Evolutionary conservation across 169 alveolate species (phyloP).

Genomic region (Theileria equi): DNA sequence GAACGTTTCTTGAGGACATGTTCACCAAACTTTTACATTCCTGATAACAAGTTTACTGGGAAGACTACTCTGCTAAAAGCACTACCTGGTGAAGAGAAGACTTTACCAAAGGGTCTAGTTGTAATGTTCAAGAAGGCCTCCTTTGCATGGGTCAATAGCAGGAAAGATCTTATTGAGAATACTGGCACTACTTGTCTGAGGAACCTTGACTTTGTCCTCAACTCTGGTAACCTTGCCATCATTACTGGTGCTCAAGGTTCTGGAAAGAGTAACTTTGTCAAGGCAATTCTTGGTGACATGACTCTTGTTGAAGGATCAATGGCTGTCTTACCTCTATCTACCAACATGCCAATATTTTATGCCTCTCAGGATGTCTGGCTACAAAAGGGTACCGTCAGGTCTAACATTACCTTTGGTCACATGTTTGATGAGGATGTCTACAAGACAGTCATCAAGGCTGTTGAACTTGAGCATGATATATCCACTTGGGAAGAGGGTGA

Average conservation of each 20-base stretch:
- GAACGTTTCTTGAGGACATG: conserved; percentile 11
- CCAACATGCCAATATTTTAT: conserved; percentile 59
- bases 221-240: conserved; percentile 43
- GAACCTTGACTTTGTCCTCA: conserved; percentile 20
- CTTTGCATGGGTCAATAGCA: conserved; percentile 13
- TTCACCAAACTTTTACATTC: conserved; percentile 46
- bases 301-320: conserved; percentile 55
- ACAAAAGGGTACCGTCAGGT: conserved; percentile 39
- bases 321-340: conserved; percentile 57
- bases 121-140: conserved; percentile 44
- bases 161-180: conserved; percentile 1
- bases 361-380: conserved; percentile 61
- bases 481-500: conserved; percentile 58
- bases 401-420: conserved; percentile 45
- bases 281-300: conserved; percentile 62
- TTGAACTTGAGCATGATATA: conserved; percentile 47
- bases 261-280: conserved; percentile 58
- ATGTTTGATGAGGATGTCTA: conserved; percentile 38
- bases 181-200: not conserved
- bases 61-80: not conserved
- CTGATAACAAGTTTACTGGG: conserved; percentile 7
- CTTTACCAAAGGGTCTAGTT: not conserved
- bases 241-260: conserved; percentile 57
- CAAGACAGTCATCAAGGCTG: conserved; percentile 9
- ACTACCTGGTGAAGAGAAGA: not conserved